phyloP scores from a whole-genome alignment of 2,329 filamentous ascomycete species.

The Xylaria hypoxylon region DNA sequence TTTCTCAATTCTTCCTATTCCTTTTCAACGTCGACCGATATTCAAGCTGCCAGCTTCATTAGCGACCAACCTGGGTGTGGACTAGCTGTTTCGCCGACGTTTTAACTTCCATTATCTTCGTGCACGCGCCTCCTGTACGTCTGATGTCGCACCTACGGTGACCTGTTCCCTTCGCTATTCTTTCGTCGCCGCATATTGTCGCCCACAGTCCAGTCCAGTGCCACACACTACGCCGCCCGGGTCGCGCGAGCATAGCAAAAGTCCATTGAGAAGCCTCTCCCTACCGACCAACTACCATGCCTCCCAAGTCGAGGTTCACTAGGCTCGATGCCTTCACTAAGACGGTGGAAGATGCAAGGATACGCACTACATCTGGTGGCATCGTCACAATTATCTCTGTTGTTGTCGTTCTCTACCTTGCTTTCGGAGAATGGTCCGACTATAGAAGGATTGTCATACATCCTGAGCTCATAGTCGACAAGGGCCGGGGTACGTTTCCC shows the following conservation, averaged over 20 bases:
- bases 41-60: background rate
- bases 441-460: constrained; percentile 88
- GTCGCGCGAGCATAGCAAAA: constrained; percentile 1
- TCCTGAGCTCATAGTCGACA: constrained; percentile 95
- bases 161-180: constrained; percentile 28
- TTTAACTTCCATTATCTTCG: constrained; percentile 10
- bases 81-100: constrained; percentile 25
- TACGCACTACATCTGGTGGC: constrained; percentile 94
- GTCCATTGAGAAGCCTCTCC: constrained; percentile 15
- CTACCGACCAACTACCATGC: constrained; percentile 65
- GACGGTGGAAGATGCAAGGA: constrained; percentile 96
- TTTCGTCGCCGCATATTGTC: constrained; percentile 16
- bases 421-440: constrained; percentile 96
- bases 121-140: constrained; percentile 24
- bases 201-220: background rate
- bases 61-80: background rate
- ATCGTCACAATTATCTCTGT: constrained; percentile 94
- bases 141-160: constrained; percentile 48
- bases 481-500: constrained; percentile 79
- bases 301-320: constrained; percentile 92
- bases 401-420: constrained; percentile 86
- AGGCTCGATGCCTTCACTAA: constrained; percentile 99
- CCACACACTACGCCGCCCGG: constrained; percentile 9
- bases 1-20: background rate
- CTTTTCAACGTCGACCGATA: background rate